Percentiles rank a stretch among this genome's conserved stretches.
Evolutionary conservation across 768 basidiomycete species (phyloP).

Genomic region (Kwoniella sp.): DNA sequence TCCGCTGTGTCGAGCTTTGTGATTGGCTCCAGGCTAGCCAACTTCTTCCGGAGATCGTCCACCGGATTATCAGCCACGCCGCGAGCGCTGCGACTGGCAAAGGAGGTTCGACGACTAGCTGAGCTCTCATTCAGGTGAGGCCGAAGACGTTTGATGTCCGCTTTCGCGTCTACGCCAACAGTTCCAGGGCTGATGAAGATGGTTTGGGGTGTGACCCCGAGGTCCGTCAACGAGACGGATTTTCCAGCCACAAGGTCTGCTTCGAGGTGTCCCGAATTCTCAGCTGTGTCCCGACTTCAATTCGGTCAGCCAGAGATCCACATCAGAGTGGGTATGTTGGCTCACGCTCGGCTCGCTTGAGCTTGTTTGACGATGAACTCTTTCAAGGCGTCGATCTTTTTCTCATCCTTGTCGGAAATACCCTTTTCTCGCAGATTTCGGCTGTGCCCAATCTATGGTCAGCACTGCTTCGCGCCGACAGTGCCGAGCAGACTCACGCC

Average conservation of each 20-base stretch:
- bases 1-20: conserved; percentile 2
- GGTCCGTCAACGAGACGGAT: conserved; percentile 61
- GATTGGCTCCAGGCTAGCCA: conserved; percentile 32
- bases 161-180: conserved; percentile 32
- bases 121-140: conserved; percentile 20
- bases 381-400: conserved; percentile 77
- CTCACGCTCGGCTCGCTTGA: conserved; percentile 69
- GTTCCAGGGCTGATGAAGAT: conserved; percentile 65
- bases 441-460: not conserved
- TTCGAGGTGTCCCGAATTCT: conserved; percentile 13
- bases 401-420: conserved; percentile 75
- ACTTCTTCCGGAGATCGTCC: conserved; percentile 34
- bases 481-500: conserved; percentile 12
- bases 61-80: conserved; percentile 36
- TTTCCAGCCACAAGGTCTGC: conserved; percentile 20
- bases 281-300: conserved; percentile 25
- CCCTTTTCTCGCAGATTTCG: conserved; percentile 55
- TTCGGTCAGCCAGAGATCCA: conserved; percentile 4
- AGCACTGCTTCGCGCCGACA: too few species aligned
- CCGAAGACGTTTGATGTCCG: conserved; percentile 24
- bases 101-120: conserved; percentile 37
- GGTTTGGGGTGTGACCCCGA: conserved; percentile 84
- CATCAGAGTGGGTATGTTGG: not conserved
- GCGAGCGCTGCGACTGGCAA: conserved; percentile 37
- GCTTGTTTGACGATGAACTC: conserved; percentile 84